Base-by-base conservation (phyloP, 345 rosid genomes). In the Sapria himalayana region DNA sequence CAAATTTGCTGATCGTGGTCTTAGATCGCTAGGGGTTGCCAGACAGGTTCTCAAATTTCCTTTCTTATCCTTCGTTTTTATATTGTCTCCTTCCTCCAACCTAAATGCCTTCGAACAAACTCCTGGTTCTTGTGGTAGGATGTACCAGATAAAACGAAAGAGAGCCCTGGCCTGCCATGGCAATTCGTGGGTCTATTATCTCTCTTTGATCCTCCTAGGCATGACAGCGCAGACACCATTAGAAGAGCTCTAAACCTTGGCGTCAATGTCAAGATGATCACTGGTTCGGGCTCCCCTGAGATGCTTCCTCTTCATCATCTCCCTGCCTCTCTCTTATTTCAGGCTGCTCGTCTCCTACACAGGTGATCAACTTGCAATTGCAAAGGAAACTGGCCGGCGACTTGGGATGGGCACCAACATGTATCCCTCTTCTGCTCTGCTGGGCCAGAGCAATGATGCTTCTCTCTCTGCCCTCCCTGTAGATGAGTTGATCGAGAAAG, bases 341-440 rank as follows among this genome's bases (percentile, higher is more conserved):
- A 20, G 22, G n/a, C n/a, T n/a, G n/a, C n/a, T n/a, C n/a, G n/a
- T n/a, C n/a, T n/a, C n/a, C n/a, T n/a, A n/a, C n/a, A n/a, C 57
- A 70, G 96, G 96, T 41, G 96, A 85, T 70, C 93, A 85, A 46
- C 91, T 85, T 53, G 96, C 93, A 32, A 85, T 85, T 49, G 93
- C 36, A 24, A 85, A 85, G 72, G 96, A 85, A 71, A 85, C 96
- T 2, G 96, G 82, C 15, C 52, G 96, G 49, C 74, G 93, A 69
- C 93, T 85, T 52, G 93, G 96, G 43, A 85, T 85, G 96, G 96
- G 96, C 41, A 80, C 93, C 16, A 85, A 80, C 49, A 85, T 85
- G 96, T 85, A 85, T 53, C 92, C 85, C 4, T 85, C 96, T 60
- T 77, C 93, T 21, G 63, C 93, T 25, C 51, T 85, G 56, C 85